A percentile compares a stretch with the other conserved stretches of the same genome.
Conservation (phyloP, 768 basidiomycete species). For the Boletus sp. region DNA sequence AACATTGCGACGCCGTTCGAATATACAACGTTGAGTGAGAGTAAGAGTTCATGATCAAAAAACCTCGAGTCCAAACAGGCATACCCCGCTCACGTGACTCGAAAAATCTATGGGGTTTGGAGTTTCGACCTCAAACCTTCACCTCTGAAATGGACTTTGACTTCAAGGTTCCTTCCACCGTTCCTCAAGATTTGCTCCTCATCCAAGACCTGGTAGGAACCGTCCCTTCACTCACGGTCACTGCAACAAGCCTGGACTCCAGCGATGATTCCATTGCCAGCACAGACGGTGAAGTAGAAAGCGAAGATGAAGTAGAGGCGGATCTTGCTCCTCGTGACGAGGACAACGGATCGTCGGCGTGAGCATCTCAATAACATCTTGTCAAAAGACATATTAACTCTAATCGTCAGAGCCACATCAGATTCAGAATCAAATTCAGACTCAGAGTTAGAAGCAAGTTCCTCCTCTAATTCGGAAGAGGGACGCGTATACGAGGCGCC, state of each 20-base stretch:
- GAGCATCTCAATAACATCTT: conserved; percentile 9
- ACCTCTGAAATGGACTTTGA: conserved; percentile 23
- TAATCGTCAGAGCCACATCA: conserved; percentile 23
- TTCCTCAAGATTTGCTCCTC: conserved; percentile 73
- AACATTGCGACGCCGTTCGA: conserved; percentile 14
- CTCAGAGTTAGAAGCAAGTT: conserved; percentile 23
- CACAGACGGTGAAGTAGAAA: conserved; percentile 50
- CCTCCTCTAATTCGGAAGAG: conserved; percentile 22
- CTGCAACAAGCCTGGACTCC: conserved; percentile 7
- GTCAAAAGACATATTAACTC: conserved; percentile 15
- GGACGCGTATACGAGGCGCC: conserved; percentile 1
- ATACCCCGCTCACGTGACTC: conserved; percentile 22
- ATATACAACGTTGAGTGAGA: neutral
- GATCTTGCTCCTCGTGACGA: conserved; percentile 47
- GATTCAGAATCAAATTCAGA: conserved; percentile 41
- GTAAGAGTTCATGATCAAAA: neutral
- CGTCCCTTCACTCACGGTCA: conserved; percentile 1
- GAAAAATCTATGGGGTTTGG: neutral
- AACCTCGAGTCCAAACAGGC: neutral
- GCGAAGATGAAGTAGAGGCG: conserved; percentile 75
- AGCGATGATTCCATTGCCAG: conserved; percentile 52
- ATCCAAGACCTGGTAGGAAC: conserved; percentile 63
- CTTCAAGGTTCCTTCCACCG: conserved; percentile 59
- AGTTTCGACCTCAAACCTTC: neutral
- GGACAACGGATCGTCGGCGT: conserved; percentile 28